These are phyloP conservation scores for Blastobotrys peoriensis DNA, from an alignment of 805 yeast genomes.

Conservation along the genomic window DNA sequence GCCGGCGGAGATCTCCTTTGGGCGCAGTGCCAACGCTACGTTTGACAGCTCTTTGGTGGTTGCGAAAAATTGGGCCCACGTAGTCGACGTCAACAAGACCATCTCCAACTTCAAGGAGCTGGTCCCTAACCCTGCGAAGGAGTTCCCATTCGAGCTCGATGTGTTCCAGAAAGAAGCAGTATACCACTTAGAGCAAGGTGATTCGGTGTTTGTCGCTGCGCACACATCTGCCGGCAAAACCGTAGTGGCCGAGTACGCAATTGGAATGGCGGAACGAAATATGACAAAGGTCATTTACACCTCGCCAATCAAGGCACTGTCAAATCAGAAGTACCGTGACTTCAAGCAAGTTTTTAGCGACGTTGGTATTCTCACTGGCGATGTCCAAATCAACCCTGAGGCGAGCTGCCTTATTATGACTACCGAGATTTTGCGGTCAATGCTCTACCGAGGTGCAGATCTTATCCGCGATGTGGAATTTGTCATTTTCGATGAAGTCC, in stretches of 20 bases:
- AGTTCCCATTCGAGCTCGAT: slow-evolving; percentile 93
- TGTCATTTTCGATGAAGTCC: slow-evolving; percentile 97
- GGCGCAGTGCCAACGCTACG: slow-evolving; percentile 30
- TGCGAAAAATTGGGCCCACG: slow-evolving; percentile 86
- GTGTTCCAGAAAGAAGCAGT: slow-evolving; percentile 96
- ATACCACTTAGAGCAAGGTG: slow-evolving; percentile 94
- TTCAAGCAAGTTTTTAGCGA: slow-evolving; percentile 77
- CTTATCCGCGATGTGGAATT: slow-evolving; percentile 94
- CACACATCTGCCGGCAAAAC: slow-evolving; percentile 99
- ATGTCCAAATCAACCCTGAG: slow-evolving; percentile 94
- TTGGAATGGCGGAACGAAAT: slow-evolving; percentile 91
- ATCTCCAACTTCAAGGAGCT: slow-evolving; percentile 80
- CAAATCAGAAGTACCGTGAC: slow-evolving; percentile 86
- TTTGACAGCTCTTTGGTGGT: slow-evolving; percentile 19
- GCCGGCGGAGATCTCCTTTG: slow-evolving; percentile 47
- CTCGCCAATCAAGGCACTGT: slow-evolving; percentile 87
- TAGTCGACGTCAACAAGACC: slow-evolving; percentile 78
- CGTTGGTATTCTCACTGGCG: slow-evolving; percentile 94
- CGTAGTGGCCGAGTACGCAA: slow-evolving; percentile 96
- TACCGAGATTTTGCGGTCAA: slow-evolving; percentile 88
- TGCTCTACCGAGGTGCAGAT: slow-evolving; percentile 96
- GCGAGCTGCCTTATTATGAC: slow-evolving; percentile 97
- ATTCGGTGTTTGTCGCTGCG: slow-evolving; percentile 97
- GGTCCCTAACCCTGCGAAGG: slow-evolving; percentile 88
- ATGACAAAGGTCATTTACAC: slow-evolving; percentile 97